Conservation (phyloP, 2,329 filamentous ascomycete genomes). For the Fusarium sp. region DNA sequence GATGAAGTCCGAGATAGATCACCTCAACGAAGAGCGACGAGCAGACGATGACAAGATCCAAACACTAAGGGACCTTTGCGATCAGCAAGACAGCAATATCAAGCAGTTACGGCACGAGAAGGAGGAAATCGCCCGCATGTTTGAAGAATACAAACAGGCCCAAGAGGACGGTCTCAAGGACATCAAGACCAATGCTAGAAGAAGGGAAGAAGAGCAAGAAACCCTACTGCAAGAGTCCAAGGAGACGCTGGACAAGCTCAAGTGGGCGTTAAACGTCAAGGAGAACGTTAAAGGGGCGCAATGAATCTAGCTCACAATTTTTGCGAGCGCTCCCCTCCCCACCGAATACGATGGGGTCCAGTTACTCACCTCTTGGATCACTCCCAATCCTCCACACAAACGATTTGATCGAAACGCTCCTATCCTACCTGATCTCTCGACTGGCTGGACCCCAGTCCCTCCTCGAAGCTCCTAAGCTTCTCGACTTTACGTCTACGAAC, state of each 20-base stretch:
- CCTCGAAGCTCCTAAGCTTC: conserved; percentile 23
- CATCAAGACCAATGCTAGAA: conserved; percentile 71
- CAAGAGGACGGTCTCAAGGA: conserved; percentile 73
- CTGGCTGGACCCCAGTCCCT: conserved; percentile 20
- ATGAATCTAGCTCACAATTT: conserved; percentile 51
- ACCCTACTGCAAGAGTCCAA: conserved; percentile 70
- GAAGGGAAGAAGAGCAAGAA: conserved; percentile 74
- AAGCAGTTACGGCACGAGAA: conserved; percentile 73
- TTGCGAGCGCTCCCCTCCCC: not conserved
- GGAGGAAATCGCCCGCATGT: conserved; percentile 70
- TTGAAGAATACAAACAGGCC: conserved; percentile 74
- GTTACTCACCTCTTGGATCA: not conserved
- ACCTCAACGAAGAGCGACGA: conserved; percentile 68
- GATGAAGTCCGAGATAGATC: conserved; percentile 68
- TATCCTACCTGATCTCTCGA: conserved; percentile 3
- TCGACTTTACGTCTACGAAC: conserved; percentile 36
- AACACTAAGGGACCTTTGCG: conserved; percentile 77
- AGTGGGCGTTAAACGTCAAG: conserved; percentile 80
- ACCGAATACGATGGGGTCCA: not conserved
- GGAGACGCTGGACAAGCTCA: conserved; percentile 76
- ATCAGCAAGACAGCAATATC: conserved; percentile 80
- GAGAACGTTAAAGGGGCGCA: conserved; percentile 70
- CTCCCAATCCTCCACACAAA: not conserved
- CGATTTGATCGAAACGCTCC: not conserved
- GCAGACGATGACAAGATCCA: conserved; percentile 75